A percentile compares a stretch with the other conserved stretches of the same genome.
Evolutionary conservation across 768 basidiomycete genomes (phyloP).

Genomic region (Mrakia hoshinonis): DNA sequence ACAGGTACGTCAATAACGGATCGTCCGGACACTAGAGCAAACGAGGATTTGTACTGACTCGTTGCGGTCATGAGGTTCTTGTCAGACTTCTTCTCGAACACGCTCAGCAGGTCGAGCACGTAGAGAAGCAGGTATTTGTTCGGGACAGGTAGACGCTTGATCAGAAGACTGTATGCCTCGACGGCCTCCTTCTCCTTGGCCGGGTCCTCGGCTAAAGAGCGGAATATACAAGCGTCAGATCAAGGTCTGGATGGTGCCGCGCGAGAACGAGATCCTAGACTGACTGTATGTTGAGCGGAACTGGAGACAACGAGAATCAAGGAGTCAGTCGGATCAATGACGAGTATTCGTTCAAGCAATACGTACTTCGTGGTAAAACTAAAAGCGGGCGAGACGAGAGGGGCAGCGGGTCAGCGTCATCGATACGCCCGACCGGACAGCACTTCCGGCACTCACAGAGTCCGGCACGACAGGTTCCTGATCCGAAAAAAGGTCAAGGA

Average conservation of each 20-base stretch:
- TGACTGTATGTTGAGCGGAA: constrained; percentile 8
- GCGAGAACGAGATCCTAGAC: background rate
- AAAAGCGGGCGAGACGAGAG: background rate
- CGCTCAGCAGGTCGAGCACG: constrained; percentile 87
- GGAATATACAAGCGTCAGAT: background rate
- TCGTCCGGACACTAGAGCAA: constrained; percentile 3
- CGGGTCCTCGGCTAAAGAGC: constrained; percentile 53
- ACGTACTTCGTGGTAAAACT: constrained; percentile 18
- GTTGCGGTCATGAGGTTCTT: constrained; percentile 92
- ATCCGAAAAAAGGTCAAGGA: background rate
- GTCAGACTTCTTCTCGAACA: constrained; percentile 82
- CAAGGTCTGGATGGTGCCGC: background rate
- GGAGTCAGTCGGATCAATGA: background rate
- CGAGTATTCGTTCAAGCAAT: background rate
- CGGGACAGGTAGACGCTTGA: constrained; percentile 70
- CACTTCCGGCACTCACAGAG: constrained; percentile 25
- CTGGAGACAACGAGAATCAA: background rate
- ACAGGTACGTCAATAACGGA: background rate
- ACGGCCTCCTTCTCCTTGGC: constrained; percentile 65
- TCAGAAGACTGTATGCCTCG: constrained; percentile 70
- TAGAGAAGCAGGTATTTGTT: constrained; percentile 96
- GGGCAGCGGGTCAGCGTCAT: too few relatives aligned
- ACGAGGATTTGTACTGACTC: constrained; percentile 52
- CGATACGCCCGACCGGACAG: background rate
- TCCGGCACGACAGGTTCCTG: constrained; percentile 6